Conservation (phyloP, 1,284 basidiomycete species). For the Austroboletus novae-zelandiae region DNA sequence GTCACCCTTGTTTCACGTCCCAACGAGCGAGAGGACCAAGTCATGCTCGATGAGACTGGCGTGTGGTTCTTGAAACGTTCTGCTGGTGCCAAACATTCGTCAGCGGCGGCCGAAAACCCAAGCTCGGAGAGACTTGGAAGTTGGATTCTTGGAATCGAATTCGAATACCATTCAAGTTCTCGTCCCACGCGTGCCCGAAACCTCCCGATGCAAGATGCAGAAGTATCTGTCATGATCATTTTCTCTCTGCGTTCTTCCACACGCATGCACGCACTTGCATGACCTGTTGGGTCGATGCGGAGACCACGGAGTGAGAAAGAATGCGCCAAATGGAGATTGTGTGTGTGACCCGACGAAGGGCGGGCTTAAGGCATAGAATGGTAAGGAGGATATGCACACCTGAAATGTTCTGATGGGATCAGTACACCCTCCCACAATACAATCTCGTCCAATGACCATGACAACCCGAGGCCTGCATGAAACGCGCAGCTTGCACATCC, state of each 20-base stretch:
- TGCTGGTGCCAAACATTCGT: too few species aligned
- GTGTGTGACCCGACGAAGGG: constrained; percentile 2
- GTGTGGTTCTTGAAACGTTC: too few species aligned
- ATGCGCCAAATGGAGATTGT: constrained; percentile 24
- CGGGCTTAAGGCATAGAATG: constrained; percentile 55
- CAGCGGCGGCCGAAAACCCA: not conserved
- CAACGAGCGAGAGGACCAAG: too few species aligned
- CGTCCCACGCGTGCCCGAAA: not conserved
- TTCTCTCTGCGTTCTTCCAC: not conserved
- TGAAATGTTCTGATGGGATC: constrained; percentile 7
- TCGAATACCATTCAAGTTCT: not conserved
- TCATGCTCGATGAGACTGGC: too few species aligned
- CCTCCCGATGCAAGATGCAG: not conserved
- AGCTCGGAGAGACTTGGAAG: not conserved
- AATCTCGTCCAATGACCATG: not conserved
- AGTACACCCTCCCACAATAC: not conserved
- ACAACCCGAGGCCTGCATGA: constrained; percentile 1
- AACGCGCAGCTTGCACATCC: not conserved
- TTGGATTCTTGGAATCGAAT: not conserved
- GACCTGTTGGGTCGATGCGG: constrained; percentile 44
- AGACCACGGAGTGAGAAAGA: constrained; percentile 17
- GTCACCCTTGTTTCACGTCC: not conserved
- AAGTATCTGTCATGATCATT: not conserved
- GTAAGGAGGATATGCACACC: not conserved
- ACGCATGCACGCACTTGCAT: not conserved